Base-by-base conservation (phyloP, 257 asterid species). In the Solanum chaucha region DNA sequence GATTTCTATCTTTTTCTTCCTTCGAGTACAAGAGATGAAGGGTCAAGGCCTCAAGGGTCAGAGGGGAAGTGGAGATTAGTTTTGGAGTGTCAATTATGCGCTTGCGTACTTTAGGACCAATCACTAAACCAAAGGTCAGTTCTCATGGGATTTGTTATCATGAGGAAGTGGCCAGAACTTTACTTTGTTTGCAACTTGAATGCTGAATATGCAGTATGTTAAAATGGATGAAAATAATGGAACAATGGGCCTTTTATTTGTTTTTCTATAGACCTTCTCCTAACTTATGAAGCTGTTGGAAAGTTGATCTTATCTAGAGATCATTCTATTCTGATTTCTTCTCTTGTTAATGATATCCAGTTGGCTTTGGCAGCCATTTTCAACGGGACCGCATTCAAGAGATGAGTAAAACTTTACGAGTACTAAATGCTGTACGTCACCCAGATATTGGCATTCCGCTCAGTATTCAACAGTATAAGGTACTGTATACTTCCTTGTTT, bases 381-480 rank as follows among this genome's bases (percentile, higher is more conserved):
- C 97, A 93, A 88, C 98, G 96, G 91, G 98, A 97, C 89, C 91
- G 87, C 89, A 92, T 97, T 87, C 95, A 92, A 88, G 99, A 97
- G 90, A 96, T 92, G 94, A 92, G 94, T 86, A 94, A 94, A 90
- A 94, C 89, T 65, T 91, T 97, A 87, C 98, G 99, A 77, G 98
- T 97, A 65, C 87, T 97, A 81, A 97, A 97, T 95, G 97, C 95
- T 87, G 99, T 94, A 65, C 98, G 98, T 88, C 90, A 92, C 85
- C 92, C 87, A 15, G 95, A 97, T 80, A 91, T 93, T 73, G 99
- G 99, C 38, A 94, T 94, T 88, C 98, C 99, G 87, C 94, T 96
- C 36, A 97, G 99, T 92, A 93, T 96, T 91, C 97, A 96, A 88
- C 99, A 97, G 89, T 97, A 95, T 91, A 93, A 97, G 99, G 99